phyloP scores from a whole-genome alignment of 768 basidiomycete species.

The Leccinum uliginosum region DNA sequence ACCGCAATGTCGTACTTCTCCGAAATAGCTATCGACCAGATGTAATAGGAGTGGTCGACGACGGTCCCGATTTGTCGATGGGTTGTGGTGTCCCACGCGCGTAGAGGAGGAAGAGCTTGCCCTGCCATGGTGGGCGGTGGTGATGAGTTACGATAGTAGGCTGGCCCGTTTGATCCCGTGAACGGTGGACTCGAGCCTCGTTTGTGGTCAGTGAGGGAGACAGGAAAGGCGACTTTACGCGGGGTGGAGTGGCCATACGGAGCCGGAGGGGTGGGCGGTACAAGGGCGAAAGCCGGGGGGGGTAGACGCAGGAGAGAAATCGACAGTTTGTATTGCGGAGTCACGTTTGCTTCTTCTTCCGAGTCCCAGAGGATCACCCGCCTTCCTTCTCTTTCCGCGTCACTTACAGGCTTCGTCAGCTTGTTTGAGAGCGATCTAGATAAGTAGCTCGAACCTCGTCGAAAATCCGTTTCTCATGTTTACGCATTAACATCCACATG shows the following conservation, averaged over 20 bases:
- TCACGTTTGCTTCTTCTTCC: slow-evolving; percentile 22
- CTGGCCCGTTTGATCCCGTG: no score
- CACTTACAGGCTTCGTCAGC: slow-evolving; percentile 17
- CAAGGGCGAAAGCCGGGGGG: slow-evolving; percentile 63
- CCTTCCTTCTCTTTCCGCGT: slow-evolving; percentile 32
- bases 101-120: no score
- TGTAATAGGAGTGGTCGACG: no score
- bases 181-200: slow-evolving; percentile 59
- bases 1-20: no score
- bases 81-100: no score
- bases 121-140: no score
- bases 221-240: slow-evolving; percentile 47
- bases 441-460: slow-evolving; percentile 30
- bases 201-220: slow-evolving; percentile 54
- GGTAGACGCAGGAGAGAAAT: slow-evolving; percentile 30
- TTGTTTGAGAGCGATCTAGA: slow-evolving; percentile 17
- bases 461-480: slow-evolving; percentile 57
- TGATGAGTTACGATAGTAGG: no score
- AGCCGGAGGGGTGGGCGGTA: slow-evolving; percentile 73
- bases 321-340: slow-evolving; percentile 46
- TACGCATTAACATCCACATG: slow-evolving; percentile 92
- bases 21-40: no score
- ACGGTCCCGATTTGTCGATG: no score
- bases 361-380: slow-evolving; percentile 17
- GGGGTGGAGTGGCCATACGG: slow-evolving; percentile 50